Percentiles rank a stretch among this genome's conserved stretches.
Evolutionary conservation across 257 asterid species (phyloP).

Genomic region (Solanum piurae): DNA sequence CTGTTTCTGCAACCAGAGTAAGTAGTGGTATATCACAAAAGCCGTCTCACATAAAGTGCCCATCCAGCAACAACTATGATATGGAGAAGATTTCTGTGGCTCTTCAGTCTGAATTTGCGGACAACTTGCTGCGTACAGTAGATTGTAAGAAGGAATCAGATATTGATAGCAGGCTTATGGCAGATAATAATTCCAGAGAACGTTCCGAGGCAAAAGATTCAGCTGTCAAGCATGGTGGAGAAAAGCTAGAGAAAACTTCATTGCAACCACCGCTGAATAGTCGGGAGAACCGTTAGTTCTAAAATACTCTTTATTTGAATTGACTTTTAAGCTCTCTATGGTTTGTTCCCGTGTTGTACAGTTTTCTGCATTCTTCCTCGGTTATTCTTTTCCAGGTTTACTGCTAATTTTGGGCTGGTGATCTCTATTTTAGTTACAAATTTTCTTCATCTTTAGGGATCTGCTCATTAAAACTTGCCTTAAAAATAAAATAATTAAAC

Average conservation of each 20-base stretch:
- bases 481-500: background rate
- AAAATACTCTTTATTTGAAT: background rate
- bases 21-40: conserved; percentile 30
- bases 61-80: conserved; percentile 45
- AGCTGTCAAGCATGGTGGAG: conserved; percentile 27
- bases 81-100: conserved; percentile 45
- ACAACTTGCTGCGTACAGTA: conserved; percentile 15
- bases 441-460: background rate
- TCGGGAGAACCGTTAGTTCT: conserved; percentile 23
- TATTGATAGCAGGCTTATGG: conserved; percentile 25
- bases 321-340: background rate
- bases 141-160: conserved; percentile 33
- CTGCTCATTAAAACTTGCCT: background rate
- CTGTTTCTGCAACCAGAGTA: conserved; percentile 32
- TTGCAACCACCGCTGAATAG: conserved; percentile 25
- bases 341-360: conserved; percentile 5
- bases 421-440: background rate
- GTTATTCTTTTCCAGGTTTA: background rate
- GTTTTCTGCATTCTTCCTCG: background rate
- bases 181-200: conserved; percentile 48
- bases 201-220: conserved; percentile 41
- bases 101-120: conserved; percentile 31
- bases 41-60: conserved; percentile 44
- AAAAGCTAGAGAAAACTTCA: conserved; percentile 39
- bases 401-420: background rate